Percentiles rank a stretch among this genome's conserved stretches.
These are phyloP conservation scores for Stellera chamaejasme DNA, from an alignment of 345 rosid species.

Conservation along the genomic window DNA sequence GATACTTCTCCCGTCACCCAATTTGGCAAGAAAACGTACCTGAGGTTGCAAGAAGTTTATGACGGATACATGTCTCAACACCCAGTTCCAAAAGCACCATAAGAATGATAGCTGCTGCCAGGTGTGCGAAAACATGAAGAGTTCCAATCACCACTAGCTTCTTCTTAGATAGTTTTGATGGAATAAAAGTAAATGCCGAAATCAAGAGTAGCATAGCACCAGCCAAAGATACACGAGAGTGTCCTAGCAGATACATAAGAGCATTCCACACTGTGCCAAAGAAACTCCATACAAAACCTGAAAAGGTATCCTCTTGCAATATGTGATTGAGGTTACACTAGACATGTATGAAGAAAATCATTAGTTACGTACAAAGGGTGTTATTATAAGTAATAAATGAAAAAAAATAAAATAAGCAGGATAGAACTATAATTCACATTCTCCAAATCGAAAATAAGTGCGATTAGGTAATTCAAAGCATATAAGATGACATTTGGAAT, in stretches of 20 bases:
- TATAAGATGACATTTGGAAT: too few species aligned
- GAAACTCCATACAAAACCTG: slow-evolving; percentile 75
- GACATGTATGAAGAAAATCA: slow-evolving; percentile 14
- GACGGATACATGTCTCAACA: slow-evolving; percentile 74
- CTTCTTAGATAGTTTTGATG: slow-evolving; percentile 73
- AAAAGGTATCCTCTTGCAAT: slow-evolving; percentile 70
- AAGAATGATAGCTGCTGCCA: slow-evolving; percentile 76
- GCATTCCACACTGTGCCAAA: slow-evolving; percentile 64
- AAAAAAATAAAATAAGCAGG: neutral
- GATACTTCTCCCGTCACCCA: too few species aligned
- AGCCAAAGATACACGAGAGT: slow-evolving; percentile 64
- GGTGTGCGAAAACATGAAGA: slow-evolving; percentile 79
- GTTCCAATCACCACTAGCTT: slow-evolving; percentile 60
- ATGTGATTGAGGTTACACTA: slow-evolving; percentile 86
- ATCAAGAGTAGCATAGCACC: slow-evolving; percentile 60
- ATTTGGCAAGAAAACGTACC: slow-evolving; percentile 24
- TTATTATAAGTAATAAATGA: neutral
- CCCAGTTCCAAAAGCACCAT: slow-evolving; percentile 87
- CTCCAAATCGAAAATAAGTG: neutral
- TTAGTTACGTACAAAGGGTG: slow-evolving; percentile 10
- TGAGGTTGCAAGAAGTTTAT: slow-evolving; percentile 81
- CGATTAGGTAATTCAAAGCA: too few species aligned
- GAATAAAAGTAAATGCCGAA: slow-evolving; percentile 61
- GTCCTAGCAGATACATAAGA: slow-evolving; percentile 52
- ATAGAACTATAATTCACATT: neutral